Evolutionary conservation across 2,329 filamentous ascomycete genomes (phyloP).

Genomic region (Byssothecium circinans): DNA sequence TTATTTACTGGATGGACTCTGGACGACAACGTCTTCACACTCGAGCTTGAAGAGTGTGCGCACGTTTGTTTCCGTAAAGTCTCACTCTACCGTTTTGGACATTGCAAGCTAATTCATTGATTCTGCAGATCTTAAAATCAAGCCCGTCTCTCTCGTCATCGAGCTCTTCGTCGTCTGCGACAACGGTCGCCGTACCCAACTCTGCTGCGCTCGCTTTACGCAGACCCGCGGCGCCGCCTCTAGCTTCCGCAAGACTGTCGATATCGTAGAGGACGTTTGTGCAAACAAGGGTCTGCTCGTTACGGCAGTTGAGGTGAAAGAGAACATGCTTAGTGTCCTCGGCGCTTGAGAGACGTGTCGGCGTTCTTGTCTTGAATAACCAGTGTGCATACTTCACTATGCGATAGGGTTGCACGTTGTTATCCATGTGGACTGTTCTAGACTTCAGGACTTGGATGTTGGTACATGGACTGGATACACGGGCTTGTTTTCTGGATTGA

Average conservation of each 20-base stretch:
- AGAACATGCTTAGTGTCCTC: slow-evolving; percentile 37
- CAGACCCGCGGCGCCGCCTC: slow-evolving; percentile 91
- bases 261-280: slow-evolving; percentile 72
- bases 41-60: slow-evolving; percentile 20
- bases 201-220: slow-evolving; percentile 82
- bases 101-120: slow-evolving; percentile 13
- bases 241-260: slow-evolving; percentile 81
- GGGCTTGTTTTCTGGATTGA: slow-evolving; percentile 1
- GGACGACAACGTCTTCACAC: slow-evolving; percentile 17
- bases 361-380: slow-evolving; percentile 7
- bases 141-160: slow-evolving; percentile 82
- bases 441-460: slow-evolving; percentile 3
- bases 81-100: slow-evolving; percentile 6
- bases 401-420: slow-evolving; percentile 10
- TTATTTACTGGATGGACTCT: slow-evolving; percentile 20
- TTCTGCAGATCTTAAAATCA: slow-evolving; percentile 71
- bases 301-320: slow-evolving; percentile 53
- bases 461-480: slow-evolving; percentile 3
- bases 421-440: slow-evolving; percentile 2
- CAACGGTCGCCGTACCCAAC: slow-evolving; percentile 72
- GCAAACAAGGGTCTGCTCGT: slow-evolving; percentile 67
- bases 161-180: slow-evolving; percentile 90
- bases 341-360: neutral
- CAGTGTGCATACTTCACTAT: slow-evolving; percentile 12
- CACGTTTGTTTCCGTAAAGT: slow-evolving; percentile 22